Evolutionary conservation across 2,329 filamentous ascomycete species (phyloP).

Genomic region (Thielaviopsis populi): DNA sequence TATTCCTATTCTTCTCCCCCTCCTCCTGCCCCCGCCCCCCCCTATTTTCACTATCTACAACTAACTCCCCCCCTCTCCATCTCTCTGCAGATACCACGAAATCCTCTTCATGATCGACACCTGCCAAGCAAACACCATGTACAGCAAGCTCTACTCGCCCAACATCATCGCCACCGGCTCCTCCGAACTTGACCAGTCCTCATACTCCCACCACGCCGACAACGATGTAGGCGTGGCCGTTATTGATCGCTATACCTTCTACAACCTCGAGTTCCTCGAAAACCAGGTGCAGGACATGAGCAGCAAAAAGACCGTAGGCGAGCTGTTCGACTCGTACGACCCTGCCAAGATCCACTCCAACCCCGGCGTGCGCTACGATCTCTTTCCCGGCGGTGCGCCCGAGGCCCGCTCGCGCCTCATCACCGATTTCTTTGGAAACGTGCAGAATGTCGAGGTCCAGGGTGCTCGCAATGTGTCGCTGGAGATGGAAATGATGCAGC

Average conservation of each 20-base stretch:
- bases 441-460: slow-evolving; percentile 90
- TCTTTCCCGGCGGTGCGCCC: slow-evolving; percentile 75
- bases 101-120: slow-evolving; percentile 99
- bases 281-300: slow-evolving; percentile 72
- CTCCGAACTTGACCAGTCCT: slow-evolving; percentile 87
- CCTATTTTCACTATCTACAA: background rate
- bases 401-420: slow-evolving; percentile 66
- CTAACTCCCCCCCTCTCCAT: background rate
- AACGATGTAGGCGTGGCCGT: slow-evolving; percentile 96
- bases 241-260: slow-evolving; percentile 97
- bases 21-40: background rate
- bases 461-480: slow-evolving; percentile 40
- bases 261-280: slow-evolving; percentile 93
- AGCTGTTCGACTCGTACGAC: slow-evolving; percentile 93
- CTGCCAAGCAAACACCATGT: slow-evolving; percentile 99
- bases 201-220: slow-evolving; percentile 94
- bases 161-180: slow-evolving; percentile 98
- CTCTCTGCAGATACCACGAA: slow-evolving; percentile 63
- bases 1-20: background rate
- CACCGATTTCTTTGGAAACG: slow-evolving; percentile 96
- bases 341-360: slow-evolving; percentile 87
- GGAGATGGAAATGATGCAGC: slow-evolving; percentile 61
- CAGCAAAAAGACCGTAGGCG: slow-evolving; percentile 78
- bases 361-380: slow-evolving; percentile 81
- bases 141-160: slow-evolving; percentile 91